Base-by-base conservation (phyloP, 1,139 yeast genomes). In the Hyphopichia pseudoburtonii region DNA sequence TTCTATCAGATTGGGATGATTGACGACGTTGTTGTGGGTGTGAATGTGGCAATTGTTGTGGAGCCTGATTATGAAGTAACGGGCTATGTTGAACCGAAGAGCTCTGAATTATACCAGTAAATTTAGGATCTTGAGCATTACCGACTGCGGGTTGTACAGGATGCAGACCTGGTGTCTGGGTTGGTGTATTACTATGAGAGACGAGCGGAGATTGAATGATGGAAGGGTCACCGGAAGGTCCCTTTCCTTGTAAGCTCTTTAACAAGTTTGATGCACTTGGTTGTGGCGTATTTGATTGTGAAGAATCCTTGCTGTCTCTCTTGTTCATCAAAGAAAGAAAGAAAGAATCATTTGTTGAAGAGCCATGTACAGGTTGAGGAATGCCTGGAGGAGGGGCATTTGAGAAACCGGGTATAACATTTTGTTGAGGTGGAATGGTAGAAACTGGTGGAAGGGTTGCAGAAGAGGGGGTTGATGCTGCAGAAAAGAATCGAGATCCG, bases 311-410 rank as follows among this genome's bases (percentile, higher is more conserved):
- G 14, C 31, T 32, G 34, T 28, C 63, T 34, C 60, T 56, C 48
- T 72, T 77, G 33, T 62, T 64, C 51, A 78, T 56, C 39, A 79
- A 60, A 0, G 83, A 75, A 64, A 73, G 65, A 54, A 79, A 77
- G 45, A 79, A 79, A 5, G 74, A 60, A 42, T 77, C 82, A 46
- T 75, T 74, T 18, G 54, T 50, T 18, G 19, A 37, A 28, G 16
- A 34, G 14, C 34, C 32, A 15, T 32, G 38, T 29, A 33, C 41
- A 5, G 18, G 37, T 11, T 27, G 39, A 25, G 34, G 38, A 9
- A 35, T 12, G 9, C 30, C 32, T 31, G 35, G 39, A 14, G 36
- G 43, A 21, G 49, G 31, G n/a, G 16, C 19, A 5, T 27, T 18
- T 4, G 29, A 8, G 10, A 27, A 16, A 9, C 24, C 24, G 12